These are phyloP conservation scores for Xerocomus cyaneibrunnescens DNA, from an alignment of 1,284 basidiomycete species.

Conservation along the genomic window DNA sequence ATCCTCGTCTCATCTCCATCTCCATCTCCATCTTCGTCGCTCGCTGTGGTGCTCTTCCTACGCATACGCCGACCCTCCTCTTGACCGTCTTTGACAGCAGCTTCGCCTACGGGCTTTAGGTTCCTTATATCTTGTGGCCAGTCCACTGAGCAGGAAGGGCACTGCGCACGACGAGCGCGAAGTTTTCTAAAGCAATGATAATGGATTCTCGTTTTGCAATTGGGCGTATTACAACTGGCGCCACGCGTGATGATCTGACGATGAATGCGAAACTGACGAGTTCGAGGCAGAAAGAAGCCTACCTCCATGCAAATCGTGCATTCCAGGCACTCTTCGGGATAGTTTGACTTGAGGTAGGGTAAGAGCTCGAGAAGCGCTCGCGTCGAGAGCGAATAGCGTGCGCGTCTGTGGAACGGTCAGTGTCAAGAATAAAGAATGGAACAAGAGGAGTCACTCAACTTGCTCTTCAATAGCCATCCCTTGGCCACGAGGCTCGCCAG, in stretches of 20 bases:
- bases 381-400: constrained; percentile 75
- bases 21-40: constrained; percentile 45
- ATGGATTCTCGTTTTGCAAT: constrained; percentile 70
- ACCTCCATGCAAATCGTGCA: constrained; percentile 78
- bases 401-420: constrained; percentile 45
- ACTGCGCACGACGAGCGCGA: constrained; percentile 44
- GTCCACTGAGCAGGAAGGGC: constrained; percentile 55
- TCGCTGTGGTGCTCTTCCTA: constrained; percentile 36
- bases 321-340: constrained; percentile 67
- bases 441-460: constrained; percentile 45
- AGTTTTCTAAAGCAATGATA: constrained; percentile 56
- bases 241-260: constrained; percentile 66
- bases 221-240: constrained; percentile 56
- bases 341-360: constrained; percentile 73
- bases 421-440: not conserved
- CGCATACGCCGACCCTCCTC: constrained; percentile 50
- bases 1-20: constrained; percentile 39
- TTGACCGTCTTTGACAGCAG: constrained; percentile 57
- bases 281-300: constrained; percentile 11
- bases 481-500: constrained; percentile 78
- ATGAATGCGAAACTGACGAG: constrained; percentile 46
- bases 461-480: constrained; percentile 78
- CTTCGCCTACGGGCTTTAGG: constrained; percentile 61
- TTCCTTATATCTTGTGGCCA: constrained; percentile 55
- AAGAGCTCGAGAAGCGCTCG: constrained; percentile 75